These are phyloP conservation scores for Diaporthe sp. DNA, from an alignment of 2,329 filamentous ascomycete species.

Conservation along the genomic window DNA sequence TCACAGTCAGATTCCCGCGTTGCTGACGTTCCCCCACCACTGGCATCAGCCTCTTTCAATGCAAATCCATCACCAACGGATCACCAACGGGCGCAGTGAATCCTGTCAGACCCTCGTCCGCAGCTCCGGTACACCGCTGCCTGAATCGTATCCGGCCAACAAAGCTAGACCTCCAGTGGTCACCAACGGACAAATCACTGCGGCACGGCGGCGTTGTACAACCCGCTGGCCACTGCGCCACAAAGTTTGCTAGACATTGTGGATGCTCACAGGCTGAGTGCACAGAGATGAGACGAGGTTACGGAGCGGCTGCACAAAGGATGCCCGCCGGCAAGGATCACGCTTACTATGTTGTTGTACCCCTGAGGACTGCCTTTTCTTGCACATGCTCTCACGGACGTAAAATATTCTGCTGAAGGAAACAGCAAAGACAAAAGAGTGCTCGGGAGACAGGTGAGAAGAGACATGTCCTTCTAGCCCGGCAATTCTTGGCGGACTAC, in stretches of 20 bases:
- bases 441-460: neutral
- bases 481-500: neutral
- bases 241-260: neutral
- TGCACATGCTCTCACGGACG: neutral
- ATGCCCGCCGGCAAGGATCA: neutral
- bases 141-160: neutral
- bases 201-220: neutral
- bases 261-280: neutral
- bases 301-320: neutral
- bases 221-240: neutral
- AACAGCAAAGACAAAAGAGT: neutral
- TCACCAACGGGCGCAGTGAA: constrained; percentile 11
- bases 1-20: constrained; percentile 16
- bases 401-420: neutral
- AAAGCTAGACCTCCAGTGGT: neutral
- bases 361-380: constrained; percentile 15
- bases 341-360: neutral
- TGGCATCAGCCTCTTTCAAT: neutral
- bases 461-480: neutral
- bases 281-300: neutral
- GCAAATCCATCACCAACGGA: constrained; percentile 14
- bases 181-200: neutral
- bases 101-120: constrained; percentile 5
- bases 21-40: neutral
- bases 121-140: neutral